Evolutionary conservation across 495 filamentous ascomycete species (phyloP).

Genomic region (Penicillium odoratum): DNA sequence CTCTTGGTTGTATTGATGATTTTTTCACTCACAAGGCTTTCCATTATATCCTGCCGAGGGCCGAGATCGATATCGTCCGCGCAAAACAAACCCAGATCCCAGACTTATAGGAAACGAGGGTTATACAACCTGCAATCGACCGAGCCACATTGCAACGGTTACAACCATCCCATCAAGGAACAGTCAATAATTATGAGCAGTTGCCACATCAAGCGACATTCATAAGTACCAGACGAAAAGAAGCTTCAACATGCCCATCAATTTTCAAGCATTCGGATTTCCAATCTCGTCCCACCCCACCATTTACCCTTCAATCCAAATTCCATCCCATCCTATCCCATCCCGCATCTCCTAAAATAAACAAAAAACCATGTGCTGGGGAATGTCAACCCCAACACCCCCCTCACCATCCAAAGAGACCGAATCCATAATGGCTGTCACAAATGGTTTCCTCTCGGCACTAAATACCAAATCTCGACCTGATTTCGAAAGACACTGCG

Average conservation of each 20-base stretch:
- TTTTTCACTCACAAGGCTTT: neutral
- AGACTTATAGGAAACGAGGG: constrained; percentile 3
- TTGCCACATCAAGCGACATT: neutral
- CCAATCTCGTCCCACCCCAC: neutral
- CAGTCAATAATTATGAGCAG: neutral
- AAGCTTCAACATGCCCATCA: neutral
- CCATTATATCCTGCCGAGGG: neutral
- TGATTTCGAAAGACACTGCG: constrained; percentile 41
- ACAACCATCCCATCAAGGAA: constrained; percentile 4
- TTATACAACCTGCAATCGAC: constrained; percentile 12
- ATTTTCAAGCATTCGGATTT: neutral
- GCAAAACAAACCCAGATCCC: constrained; percentile 9
- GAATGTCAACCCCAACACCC: constrained; percentile 5
- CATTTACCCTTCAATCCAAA: neutral
- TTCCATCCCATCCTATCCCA: neutral
- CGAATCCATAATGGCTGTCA: constrained; percentile 34
- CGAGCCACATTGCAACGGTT: constrained; percentile 23
- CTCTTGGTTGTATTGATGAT: neutral
- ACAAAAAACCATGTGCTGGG: constrained; percentile 24
- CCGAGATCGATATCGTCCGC: constrained; percentile 5
- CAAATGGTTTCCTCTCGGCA: constrained; percentile 36
- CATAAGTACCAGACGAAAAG: neutral
- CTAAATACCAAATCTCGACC: constrained; percentile 32
- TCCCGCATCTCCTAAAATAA: no score
- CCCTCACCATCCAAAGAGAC: constrained; percentile 21